Evolutionary conservation across 805 yeast genomes (phyloP), one percentile per base, ranked within the genome.

Genomic region (Jamesozyma lodderae): DNA sequence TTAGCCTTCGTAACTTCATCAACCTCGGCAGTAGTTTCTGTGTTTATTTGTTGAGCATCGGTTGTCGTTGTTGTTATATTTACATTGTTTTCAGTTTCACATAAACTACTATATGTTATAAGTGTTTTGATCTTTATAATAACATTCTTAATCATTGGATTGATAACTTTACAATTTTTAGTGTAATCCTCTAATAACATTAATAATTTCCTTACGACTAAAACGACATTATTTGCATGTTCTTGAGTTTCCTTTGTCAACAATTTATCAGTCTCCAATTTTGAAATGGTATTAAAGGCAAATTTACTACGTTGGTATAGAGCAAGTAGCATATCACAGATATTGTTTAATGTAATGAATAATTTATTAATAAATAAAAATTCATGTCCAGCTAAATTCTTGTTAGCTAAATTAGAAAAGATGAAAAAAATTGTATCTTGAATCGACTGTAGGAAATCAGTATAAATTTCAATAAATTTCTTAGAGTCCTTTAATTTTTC

Each of bases 331-430:
- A 57, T 47, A 24, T 46, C 52, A 35, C 51, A 47, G 3, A 55
- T 36, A 22, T 42, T 48, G 20, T 48, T 38, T 26, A 57, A 35
- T n/a, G 51, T 39, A 10, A 35, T 27, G 26, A 54, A 55, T n/a
- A 57, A 49, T 35, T 47, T 51, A 31, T 52, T 55, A n/a, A 51
- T 46, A 28, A 50, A 55, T 20, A 53, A 37, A 29, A 55, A 57
- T 41, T 57, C 61, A 44, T 50, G 47, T 33, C 60, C 61, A 9
- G 57, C 56, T 41, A 55, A 51, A 36, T 47, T 53, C 30, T 49
- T 42, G 33, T 51, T 54, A 14, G 61, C 61, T 29, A 57, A 42
- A 31, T 55, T 55, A 6, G 61, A 57, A 36, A 57, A 57, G 8
- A 54, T 47, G 40, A 43, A 57, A 36, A 57, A 54, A n/a, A 57